phyloP scores from a whole-genome alignment of 345 rosid species.

The Boechera stricta region DNA sequence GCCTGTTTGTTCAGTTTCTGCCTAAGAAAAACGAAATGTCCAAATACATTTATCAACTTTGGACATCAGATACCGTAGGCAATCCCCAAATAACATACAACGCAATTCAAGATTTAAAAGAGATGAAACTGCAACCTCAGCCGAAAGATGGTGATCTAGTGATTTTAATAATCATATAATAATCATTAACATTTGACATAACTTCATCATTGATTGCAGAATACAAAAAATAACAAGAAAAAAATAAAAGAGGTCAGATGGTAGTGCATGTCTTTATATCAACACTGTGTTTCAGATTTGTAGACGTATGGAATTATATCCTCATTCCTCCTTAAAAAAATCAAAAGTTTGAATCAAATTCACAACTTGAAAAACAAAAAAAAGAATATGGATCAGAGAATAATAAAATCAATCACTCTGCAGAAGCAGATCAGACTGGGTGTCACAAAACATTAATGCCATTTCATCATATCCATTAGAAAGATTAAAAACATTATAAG shows the following conservation, averaged over 20 bases:
- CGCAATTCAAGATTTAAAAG: not conserved
- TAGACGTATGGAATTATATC: constrained; percentile 67
- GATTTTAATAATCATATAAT: constrained; percentile 50
- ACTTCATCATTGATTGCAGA: constrained; percentile 76
- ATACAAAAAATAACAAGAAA: not conserved
- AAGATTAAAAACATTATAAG: not conserved
- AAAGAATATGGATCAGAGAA: constrained; percentile 43
- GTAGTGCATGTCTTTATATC: constrained; percentile 82
- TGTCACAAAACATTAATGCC: constrained; percentile 52
- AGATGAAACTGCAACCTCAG: constrained; percentile 63
- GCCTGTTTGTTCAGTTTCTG: constrained; percentile 56
- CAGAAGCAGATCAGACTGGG: constrained; percentile 63
- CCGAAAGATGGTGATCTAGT: constrained; percentile 89
- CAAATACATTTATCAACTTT: constrained; percentile 51
- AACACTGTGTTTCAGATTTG: constrained; percentile 51
- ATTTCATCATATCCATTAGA: constrained; percentile 46
- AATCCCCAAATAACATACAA: constrained; percentile 43
- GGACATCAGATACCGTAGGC: constrained; percentile 90
- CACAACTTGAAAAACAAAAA: not conserved
- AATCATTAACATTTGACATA: constrained; percentile 50
- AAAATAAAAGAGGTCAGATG: constrained; percentile 80
- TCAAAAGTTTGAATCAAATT: not conserved
- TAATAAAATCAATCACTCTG: constrained; percentile 43
- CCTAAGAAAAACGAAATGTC: constrained; percentile 67
- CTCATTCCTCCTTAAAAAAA: constrained; percentile 53